Base-by-base conservation (phyloP, 768 basidiomycete species). In the Tulasnella calospora region DNA sequence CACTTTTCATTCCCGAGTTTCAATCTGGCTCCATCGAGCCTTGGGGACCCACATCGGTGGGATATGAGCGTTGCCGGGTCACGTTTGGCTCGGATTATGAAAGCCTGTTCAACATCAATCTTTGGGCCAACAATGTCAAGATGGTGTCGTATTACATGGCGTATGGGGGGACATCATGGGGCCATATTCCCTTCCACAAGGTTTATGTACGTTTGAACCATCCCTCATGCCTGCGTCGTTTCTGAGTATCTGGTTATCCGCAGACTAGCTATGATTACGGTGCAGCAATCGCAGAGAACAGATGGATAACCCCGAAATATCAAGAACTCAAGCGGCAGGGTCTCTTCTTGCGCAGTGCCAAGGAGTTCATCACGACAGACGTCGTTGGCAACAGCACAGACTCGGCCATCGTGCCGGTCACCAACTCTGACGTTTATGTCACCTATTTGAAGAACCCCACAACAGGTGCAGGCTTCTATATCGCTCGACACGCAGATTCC, bases 71-170 rank as follows among this genome's bases (percentile, higher is more conserved):
- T 6, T 94, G 93, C 82, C 86, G 88, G 35, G 83, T 86, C 1
- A 84, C 94, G 80, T 94, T 92, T 19, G 92, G 92, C 3, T 85
- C 92, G 0, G 87, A 91, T 81, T 94, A 93, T 83, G 87, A 90
- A 83, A 91, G 90, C 61, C 94, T 95, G 9, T 95, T 94, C 84
- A 90, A 95, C 81, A 87, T 89, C 78, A 86, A 92, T 75, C 86
- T 93, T 69, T 94, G 92, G 91, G 93, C 94, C 17, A 88, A 89
- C 72, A 95, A 94, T 83, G 92, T 90, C 1, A 95, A 94, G 82
- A 81, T 95, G 69, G 89, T 94, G 79, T 94, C 89, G 81, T 93
- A 92, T 80, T 95, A 95, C 83, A 95, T 95, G 94, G 81, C 93
- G 74, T 94, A 79, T 78, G 94, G 94, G 9, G 94, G 94, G 27